phyloP scores from a whole-genome alignment of 2,329 filamentous ascomycete species.

The Chaetothyriales sp. region DNA sequence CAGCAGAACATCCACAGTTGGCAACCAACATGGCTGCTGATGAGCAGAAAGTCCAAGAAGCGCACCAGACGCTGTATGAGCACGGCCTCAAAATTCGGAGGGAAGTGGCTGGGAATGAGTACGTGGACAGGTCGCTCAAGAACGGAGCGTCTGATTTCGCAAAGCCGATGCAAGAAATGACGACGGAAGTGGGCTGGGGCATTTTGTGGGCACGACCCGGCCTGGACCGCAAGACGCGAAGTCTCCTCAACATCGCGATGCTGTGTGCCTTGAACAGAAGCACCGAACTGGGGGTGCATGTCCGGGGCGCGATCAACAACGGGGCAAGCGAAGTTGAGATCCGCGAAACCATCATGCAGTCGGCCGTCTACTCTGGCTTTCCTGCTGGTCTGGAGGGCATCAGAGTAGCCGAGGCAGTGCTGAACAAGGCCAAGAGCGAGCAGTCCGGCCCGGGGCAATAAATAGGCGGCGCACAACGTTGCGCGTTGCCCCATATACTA shows the following conservation, averaged over 20 bases:
- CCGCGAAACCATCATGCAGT: slow-evolving; percentile 33
- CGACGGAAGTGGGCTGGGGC: slow-evolving; percentile 53
- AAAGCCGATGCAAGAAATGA: slow-evolving; percentile 46
- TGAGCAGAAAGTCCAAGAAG: slow-evolving; percentile 12
- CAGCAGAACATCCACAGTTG: neutral
- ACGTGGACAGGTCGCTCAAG: slow-evolving; percentile 36
- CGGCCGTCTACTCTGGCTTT: slow-evolving; percentile 28
- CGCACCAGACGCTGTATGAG: slow-evolving; percentile 45
- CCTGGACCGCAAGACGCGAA: slow-evolving; percentile 46
- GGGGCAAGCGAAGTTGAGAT: slow-evolving; percentile 50
- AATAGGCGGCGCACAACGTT: neutral
- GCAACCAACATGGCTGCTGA: slow-evolving; percentile 7
- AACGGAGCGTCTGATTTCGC: slow-evolving; percentile 47
- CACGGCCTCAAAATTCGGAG: slow-evolving; percentile 48
- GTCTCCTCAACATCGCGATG: slow-evolving; percentile 52
- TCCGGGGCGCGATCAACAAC: slow-evolving; percentile 51
- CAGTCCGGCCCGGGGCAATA: neutral
- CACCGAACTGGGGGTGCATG: slow-evolving; percentile 47
- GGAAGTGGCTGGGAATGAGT: slow-evolving; percentile 47
- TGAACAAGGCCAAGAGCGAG: slow-evolving; percentile 11
- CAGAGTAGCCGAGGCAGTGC: slow-evolving; percentile 20
- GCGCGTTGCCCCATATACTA: too few species aligned
- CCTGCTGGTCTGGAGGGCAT: slow-evolving; percentile 32
- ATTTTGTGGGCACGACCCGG: slow-evolving; percentile 51
- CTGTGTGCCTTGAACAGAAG: slow-evolving; percentile 47